phyloP scores from a whole-genome alignment of 805 yeast species.

The Saccharomycopsis sp. region DNA sequence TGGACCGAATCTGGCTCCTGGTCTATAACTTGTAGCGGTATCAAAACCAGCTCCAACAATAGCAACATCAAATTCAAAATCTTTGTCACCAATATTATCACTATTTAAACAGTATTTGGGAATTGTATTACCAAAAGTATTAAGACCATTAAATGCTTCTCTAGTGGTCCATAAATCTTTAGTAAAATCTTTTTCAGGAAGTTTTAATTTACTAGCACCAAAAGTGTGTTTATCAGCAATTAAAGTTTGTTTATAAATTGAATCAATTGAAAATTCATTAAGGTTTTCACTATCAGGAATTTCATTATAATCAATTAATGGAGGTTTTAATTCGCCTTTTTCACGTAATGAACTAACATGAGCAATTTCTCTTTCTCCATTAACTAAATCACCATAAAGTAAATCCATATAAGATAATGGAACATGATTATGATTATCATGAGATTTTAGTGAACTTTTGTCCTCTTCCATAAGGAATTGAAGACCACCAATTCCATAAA shows the following conservation, averaged over 20 bases:
- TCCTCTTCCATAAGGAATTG: no score
- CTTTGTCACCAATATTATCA: neutral
- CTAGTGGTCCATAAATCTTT: neutral
- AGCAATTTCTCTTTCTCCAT: conserved; percentile 45
- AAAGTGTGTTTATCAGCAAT: neutral
- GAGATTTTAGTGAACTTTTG: no score
- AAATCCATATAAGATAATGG: conserved; percentile 7
- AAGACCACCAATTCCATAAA: no score
- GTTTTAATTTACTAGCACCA: neutral
- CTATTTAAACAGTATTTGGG: conserved; percentile 2
- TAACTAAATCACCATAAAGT: conserved; percentile 38
- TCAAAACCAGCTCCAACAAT: conserved; percentile 77
- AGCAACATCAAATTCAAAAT: conserved; percentile 47
- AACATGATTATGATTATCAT: conserved; percentile 34
- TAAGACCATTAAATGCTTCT: conserved; percentile 2
- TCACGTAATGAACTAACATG: conserved; percentile 28
- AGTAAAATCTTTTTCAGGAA: conserved; percentile 5
- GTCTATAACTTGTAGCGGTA: conserved; percentile 67
- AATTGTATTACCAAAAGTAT: conserved; percentile 4
- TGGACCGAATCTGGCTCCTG: conserved; percentile 83
- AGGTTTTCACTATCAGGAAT: neutral
- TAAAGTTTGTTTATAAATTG: no score
- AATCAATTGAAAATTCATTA: neutral
- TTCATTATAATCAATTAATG: conserved; percentile 1
- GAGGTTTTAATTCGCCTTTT: conserved; percentile 2